These are phyloP conservation scores for Chrysanthemum seticuspe DNA, from an alignment of 129 eudicot genomes.

Conservation along the genomic window DNA sequence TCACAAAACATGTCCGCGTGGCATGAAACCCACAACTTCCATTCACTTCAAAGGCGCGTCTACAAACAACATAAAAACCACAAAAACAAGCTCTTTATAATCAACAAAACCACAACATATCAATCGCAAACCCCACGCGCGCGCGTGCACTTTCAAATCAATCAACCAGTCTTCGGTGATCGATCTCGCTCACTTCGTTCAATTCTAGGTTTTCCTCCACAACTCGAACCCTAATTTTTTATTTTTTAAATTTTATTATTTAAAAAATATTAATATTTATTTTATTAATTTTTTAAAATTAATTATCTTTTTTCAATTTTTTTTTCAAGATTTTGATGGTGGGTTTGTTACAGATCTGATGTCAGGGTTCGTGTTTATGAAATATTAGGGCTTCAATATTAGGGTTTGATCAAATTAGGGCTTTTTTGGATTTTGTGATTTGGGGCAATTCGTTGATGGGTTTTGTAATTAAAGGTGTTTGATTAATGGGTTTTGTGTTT, in stretches of 20 bases:
- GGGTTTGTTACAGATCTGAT: constrained; percentile 28
- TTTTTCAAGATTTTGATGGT: neutral
- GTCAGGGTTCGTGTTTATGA: neutral
- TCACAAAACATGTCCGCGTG: neutral
- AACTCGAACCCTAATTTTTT: constrained; percentile 36
- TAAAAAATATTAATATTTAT: neutral
- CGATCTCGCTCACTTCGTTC: neutral
- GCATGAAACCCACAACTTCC: constrained; percentile 20
- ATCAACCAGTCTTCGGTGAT: too few relatives aligned
- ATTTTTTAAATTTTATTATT: constrained; percentile 1
- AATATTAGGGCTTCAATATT: neutral
- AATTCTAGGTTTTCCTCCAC: constrained; percentile 7
- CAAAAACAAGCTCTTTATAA: neutral
- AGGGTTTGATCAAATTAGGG: constrained; percentile 20
- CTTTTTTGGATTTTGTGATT: constrained; percentile 1
- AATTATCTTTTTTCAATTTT: neutral
- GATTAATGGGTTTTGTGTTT: neutral
- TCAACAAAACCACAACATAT: constrained; percentile 17
- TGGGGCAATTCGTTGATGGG: neutral
- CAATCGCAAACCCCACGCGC: constrained; percentile 19
- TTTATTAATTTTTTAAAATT: constrained; percentile 13
- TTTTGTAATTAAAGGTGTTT: too few relatives aligned
- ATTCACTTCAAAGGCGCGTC: constrained; percentile 28
- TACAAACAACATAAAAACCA: constrained; percentile 20
- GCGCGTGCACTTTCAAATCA: constrained; percentile 37